Evolutionary conservation across 305 asterid genomes (phyloP), one percentile per base, ranked within the genome.

Genomic region (Nicotiana rustica): DNA sequence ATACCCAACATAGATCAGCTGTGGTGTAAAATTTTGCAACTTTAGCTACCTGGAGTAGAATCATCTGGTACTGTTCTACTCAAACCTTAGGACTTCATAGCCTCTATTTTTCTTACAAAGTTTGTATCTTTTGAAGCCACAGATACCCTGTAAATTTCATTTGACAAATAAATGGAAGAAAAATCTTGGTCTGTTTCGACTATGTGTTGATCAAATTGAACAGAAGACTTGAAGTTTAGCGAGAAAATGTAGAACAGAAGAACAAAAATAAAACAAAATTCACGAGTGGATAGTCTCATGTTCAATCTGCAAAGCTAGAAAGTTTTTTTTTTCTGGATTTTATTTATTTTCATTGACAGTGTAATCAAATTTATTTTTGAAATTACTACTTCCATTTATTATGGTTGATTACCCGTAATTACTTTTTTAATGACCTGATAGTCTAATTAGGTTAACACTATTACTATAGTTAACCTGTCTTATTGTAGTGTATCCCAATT

Each of bases 101-200:
- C n/a, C 36, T 21, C n/a, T 25, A 65, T 29, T 21, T 3, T 65
- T 65, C 49, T 29, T 65, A 25, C 70, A 29, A 29, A 12, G 18
- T 29, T 65, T 14, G 6, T 29, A 65, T 13, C 14, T 59, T 59
- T 59, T 59, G 25, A 65, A 65, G 70, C 41, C 36, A 65, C 10
- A 65, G 29, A 65, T 29, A 21, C 19, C 38, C 38, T 71, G 62
- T 71, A 71, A 12, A 71, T 71, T 71, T 19, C 61, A 47, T 71
- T 21, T 71, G 14, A 21, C 19, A 21, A 47, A 71, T 12, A 71
- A 47, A 47, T 21, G 6, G 49, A 71, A 47, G 61, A 47, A 47
- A 13, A 70, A 12, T 19, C 61, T 10, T 70, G 6, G n/a, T 15
- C 3, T 47, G 14, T 52, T 41, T 71, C 61, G 47, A 3, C 1